Conservation (phyloP, 2,329 filamentous ascomycete genomes). For the Scedosporium boydii region DNA sequence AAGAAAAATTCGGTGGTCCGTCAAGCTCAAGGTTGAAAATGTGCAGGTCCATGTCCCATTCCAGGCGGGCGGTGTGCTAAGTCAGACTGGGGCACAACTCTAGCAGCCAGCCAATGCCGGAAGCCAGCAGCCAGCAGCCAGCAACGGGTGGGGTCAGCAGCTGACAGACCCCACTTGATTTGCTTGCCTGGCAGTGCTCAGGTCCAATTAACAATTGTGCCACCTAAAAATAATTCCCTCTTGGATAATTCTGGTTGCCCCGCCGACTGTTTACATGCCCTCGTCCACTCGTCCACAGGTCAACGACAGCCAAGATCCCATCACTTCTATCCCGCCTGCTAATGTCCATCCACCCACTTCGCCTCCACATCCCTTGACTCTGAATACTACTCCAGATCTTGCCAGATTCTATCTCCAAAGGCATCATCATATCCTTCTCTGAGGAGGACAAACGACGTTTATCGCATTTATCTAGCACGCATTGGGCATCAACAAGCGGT, state of each 20-base stretch:
- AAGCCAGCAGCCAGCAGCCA: too few species aligned
- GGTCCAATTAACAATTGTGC: not conserved
- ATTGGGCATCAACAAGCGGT: too few species aligned
- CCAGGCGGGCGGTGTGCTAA: too few species aligned
- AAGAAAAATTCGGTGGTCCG: not conserved
- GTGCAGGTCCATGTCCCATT: too few species aligned
- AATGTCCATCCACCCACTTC: not conserved
- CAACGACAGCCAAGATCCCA: not conserved
- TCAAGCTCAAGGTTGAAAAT: not conserved
- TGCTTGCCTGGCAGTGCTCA: too few species aligned
- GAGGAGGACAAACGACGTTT: not conserved
- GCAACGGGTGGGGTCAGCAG: too few species aligned
- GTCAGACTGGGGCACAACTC: too few species aligned
- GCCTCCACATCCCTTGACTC: not conserved
- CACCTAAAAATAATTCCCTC: not conserved
- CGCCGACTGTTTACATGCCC: conserved; percentile 16
- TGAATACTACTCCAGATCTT: not conserved
- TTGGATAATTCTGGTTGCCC: conserved; percentile 11
- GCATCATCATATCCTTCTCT: not conserved
- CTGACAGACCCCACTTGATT: too few species aligned
- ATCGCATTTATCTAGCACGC: not conserved
- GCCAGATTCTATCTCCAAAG: not conserved
- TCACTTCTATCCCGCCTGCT: not conserved
- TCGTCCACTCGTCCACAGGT: conserved; percentile 2
- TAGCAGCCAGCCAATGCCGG: too few species aligned